Conservation (phyloP, 2,329 filamentous ascomycete species). For the Nectriaceae sp. region DNA sequence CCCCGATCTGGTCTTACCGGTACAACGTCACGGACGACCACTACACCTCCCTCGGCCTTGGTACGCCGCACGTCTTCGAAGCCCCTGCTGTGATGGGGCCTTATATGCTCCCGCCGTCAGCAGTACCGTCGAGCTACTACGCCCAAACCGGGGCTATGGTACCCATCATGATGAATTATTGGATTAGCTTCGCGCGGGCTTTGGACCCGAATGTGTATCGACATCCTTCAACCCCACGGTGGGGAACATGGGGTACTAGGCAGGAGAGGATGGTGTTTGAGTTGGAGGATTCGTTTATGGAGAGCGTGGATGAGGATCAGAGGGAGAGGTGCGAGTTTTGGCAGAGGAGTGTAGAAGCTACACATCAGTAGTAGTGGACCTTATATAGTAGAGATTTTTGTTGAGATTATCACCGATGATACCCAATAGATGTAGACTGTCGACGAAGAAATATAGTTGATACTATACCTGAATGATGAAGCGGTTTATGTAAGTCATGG, state of each 20-base stretch:
- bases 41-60: constrained; percentile 40
- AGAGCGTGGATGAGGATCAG: constrained; percentile 37
- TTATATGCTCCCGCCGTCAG: constrained; percentile 24
- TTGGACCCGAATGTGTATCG: constrained; percentile 52
- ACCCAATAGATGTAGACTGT: too few relatives aligned
- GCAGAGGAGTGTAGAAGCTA: constrained; percentile 38
- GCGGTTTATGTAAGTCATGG: too few relatives aligned
- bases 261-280: constrained; percentile 41
- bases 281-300: constrained; percentile 40
- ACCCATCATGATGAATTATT: constrained; percentile 51
- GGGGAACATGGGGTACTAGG: constrained; percentile 37
- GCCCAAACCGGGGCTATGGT: constrained; percentile 48
- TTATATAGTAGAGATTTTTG: constrained; percentile 25
- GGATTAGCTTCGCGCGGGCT: constrained; percentile 48
- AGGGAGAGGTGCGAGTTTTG: constrained; percentile 43
- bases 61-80: constrained; percentile 52
- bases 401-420: too few relatives aligned
- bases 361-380: too few relatives aligned
- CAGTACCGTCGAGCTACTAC: constrained; percentile 37
- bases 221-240: too few relatives aligned
- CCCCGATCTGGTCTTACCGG: constrained; percentile 46
- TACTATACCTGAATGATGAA: too few relatives aligned
- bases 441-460: too few relatives aligned
- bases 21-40: constrained; percentile 48
- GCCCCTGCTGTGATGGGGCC: constrained; percentile 52